phyloP scores from a whole-genome alignment of 208 protist species.

The Porcisia deanei region DNA sequence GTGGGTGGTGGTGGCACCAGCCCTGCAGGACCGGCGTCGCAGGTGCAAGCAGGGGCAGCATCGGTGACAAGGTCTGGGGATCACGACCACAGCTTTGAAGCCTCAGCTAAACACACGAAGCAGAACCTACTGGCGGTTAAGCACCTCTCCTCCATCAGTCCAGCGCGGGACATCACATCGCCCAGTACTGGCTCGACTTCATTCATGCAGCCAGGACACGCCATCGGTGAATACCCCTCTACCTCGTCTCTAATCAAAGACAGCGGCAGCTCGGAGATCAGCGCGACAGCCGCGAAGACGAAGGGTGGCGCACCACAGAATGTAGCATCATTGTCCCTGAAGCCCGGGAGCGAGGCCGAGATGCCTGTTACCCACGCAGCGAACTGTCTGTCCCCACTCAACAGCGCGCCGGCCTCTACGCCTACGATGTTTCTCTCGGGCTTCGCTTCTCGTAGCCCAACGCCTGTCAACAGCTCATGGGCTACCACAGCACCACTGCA shows the following conservation, averaged over 20 bases:
- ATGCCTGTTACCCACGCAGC: not conserved
- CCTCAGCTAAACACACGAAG: not conserved
- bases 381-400: not conserved
- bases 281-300: not conserved
- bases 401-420: not conserved
- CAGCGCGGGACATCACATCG: not conserved
- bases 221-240: not conserved
- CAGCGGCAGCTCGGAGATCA: not conserved
- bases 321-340: not conserved
- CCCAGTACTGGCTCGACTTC: not conserved
- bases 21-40: not conserved
- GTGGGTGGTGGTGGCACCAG: no score
- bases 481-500: not conserved
- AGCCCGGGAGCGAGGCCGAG: not conserved
- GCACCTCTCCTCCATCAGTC: not conserved
- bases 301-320: not conserved
- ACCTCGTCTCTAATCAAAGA: not conserved
- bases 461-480: not conserved
- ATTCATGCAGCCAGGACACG: not conserved
- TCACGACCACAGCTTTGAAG: not conserved
- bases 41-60: constrained; percentile 4
- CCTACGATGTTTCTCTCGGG: not conserved
- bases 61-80: not conserved
- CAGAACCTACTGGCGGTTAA: not conserved
- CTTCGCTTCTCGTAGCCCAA: constrained; percentile 4